Percentiles rank a stretch among this genome's conserved stretches.
These are phyloP conservation scores for Pezicula carpinea DNA, from an alignment of 2,329 filamentous ascomycete genomes.

Conservation along the genomic window DNA sequence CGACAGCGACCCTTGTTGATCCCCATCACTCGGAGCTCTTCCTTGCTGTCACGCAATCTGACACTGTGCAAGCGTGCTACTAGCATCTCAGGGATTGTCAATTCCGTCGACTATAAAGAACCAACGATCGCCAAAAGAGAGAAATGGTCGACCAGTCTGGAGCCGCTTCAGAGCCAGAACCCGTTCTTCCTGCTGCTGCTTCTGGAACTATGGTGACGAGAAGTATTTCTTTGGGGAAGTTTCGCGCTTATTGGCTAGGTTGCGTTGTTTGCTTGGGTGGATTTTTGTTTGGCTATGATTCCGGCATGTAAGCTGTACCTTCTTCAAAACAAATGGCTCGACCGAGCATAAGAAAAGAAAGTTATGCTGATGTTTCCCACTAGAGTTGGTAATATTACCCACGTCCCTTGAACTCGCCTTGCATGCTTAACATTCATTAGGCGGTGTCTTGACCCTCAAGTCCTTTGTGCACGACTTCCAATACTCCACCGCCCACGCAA, in stretches of 20 bases:
- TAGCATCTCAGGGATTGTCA: too few species aligned
- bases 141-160: too few species aligned
- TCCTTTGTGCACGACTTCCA: slow-evolving; percentile 39
- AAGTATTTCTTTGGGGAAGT: slow-evolving; percentile 29
- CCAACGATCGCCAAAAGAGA: too few species aligned
- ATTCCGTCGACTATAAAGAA: too few species aligned
- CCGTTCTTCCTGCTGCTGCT: background rate
- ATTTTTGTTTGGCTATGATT: slow-evolving; percentile 42
- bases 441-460: slow-evolving; percentile 40
- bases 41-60: too few species aligned
- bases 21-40: too few species aligned
- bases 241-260: slow-evolving; percentile 47
- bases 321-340: too few species aligned
- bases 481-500: slow-evolving; percentile 34
- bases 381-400: slow-evolving; percentile 25
- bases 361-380: slow-evolving; percentile 16
- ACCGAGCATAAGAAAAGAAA: slow-evolving; percentile 3
- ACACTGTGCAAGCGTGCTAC: too few species aligned
- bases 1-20: too few species aligned
- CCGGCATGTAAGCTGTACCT: slow-evolving; percentile 28
- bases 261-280: slow-evolving; percentile 47
- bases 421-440: slow-evolving; percentile 9
- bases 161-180: background rate
- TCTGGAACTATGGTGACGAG: slow-evolving; percentile 8
- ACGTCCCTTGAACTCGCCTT: background rate